A percentile compares a stretch with the other conserved stretches of the same genome.
phyloP scores from a whole-genome alignment of 768 basidiomycete species.

The Kwoniella sp. region DNA sequence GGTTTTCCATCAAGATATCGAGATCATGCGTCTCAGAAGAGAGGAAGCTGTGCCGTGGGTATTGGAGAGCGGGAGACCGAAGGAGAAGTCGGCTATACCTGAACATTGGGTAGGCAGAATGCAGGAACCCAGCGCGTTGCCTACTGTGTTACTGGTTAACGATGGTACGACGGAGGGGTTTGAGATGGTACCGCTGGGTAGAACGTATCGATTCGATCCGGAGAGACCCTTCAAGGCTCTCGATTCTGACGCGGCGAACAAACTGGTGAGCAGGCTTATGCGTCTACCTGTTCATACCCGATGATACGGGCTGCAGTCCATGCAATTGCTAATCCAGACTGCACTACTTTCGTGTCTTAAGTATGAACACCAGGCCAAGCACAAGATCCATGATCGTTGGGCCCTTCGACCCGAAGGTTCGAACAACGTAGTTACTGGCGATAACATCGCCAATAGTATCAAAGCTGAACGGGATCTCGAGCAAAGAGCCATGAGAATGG shows the following conservation, averaged over 20 bases:
- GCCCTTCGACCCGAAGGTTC: conserved; percentile 34
- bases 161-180: conserved; percentile 43
- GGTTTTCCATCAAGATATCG: conserved; percentile 45
- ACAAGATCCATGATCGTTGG: conserved; percentile 48
- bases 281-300: too few relatives aligned
- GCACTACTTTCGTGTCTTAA: conserved; percentile 12
- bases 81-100: conserved; percentile 20
- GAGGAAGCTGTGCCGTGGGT: conserved; percentile 49
- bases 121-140: conserved; percentile 32
- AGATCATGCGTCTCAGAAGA: conserved; percentile 40
- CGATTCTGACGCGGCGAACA: conserved; percentile 44
- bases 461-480: conserved; percentile 28
- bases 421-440: conserved; percentile 5
- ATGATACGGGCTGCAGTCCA: too few relatives aligned
- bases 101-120: conserved; percentile 52
- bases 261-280: conserved; percentile 44
- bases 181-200: conserved; percentile 41
- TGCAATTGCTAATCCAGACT: conserved; percentile 7
- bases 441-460: neutral
- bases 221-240: conserved; percentile 46
- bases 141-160: conserved; percentile 44
- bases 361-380: conserved; percentile 45
- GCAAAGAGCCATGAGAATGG: conserved; percentile 33
- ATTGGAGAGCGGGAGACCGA: conserved; percentile 37
- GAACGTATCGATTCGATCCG: conserved; percentile 48